phyloP scores from a whole-genome alignment of 2,329 filamentous ascomycete genomes.

The Colletotrichum eleusines region DNA sequence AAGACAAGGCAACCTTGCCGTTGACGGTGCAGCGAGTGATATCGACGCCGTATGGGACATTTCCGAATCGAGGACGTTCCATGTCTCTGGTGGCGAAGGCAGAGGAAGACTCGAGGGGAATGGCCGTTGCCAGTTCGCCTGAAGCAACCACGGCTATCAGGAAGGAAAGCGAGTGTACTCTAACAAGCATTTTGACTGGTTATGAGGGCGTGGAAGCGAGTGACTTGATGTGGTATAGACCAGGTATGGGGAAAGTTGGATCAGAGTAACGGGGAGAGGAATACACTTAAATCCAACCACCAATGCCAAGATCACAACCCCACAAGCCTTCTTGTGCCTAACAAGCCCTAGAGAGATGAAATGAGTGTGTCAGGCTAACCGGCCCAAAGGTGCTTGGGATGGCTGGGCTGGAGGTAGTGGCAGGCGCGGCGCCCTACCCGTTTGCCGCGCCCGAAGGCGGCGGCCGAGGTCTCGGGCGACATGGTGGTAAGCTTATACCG shows the following conservation, averaged over 20 bases:
- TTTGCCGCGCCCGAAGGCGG: constrained; percentile 27
- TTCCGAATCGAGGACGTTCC: constrained; percentile 47
- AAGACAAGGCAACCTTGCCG: constrained; percentile 53
- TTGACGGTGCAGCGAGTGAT: constrained; percentile 49
- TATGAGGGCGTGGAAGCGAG: constrained; percentile 13
- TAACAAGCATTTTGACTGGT: constrained; percentile 40
- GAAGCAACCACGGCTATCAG: constrained; percentile 34
- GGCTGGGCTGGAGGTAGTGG: constrained; percentile 23
- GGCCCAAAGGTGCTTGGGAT: constrained; percentile 20
- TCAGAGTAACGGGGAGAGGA: not conserved
- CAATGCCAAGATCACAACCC: constrained; percentile 12
- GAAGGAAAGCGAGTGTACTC: constrained; percentile 39
- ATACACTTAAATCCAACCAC: constrained; percentile 32
- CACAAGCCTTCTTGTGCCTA: not conserved
- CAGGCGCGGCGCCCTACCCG: constrained; percentile 27
- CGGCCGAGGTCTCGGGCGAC: constrained; percentile 31
- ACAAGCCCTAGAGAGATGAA: constrained; percentile 28
- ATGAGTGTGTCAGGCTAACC: constrained; percentile 17
- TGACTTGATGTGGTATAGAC: constrained; percentile 10
- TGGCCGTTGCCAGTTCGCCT: constrained; percentile 25
- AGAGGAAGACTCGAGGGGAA: constrained; percentile 28
- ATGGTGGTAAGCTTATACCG: constrained; percentile 2
- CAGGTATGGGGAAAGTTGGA: not conserved
- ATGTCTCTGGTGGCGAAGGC: constrained; percentile 33
- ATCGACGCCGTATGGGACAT: constrained; percentile 51